phyloP scores from a whole-genome alignment of 2,329 filamentous ascomycete species.

The Apiospora marii region DNA sequence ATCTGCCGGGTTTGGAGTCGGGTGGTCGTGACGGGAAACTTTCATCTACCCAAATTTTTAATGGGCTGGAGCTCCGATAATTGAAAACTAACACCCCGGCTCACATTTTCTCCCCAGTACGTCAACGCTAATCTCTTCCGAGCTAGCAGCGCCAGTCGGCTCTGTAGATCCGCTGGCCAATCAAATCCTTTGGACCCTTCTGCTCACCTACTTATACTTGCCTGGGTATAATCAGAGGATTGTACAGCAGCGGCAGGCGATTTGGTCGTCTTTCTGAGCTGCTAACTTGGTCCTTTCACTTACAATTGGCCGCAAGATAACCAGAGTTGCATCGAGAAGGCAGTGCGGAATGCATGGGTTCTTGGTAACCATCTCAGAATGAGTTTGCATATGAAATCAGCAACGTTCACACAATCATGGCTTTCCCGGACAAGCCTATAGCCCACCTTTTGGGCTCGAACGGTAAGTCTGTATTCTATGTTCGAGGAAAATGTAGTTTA shows the following conservation, averaged over 20 bases:
- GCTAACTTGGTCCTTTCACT: too few species aligned
- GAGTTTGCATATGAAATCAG: background rate
- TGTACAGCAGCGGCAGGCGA: too few species aligned
- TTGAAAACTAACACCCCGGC: background rate
- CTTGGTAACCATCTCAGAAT: background rate
- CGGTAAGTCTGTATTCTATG: constrained; percentile 49
- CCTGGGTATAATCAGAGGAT: background rate
- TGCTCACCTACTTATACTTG: background rate
- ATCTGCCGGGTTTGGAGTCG: background rate
- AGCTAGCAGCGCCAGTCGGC: background rate
- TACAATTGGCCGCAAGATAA: background rate
- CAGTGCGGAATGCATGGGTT: background rate
- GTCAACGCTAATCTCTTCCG: constrained; percentile 3
- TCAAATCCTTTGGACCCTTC: background rate
- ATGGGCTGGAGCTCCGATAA: constrained; percentile 2
- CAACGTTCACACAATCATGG: constrained; percentile 39
- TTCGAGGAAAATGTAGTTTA: background rate
- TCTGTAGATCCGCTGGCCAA: background rate
- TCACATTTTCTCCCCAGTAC: background rate
- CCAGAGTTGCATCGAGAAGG: background rate
- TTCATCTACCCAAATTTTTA: constrained; percentile 7
- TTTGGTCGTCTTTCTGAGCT: too few species aligned
- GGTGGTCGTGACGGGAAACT: background rate
- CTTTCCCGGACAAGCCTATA: constrained; percentile 54
- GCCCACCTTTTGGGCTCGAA: constrained; percentile 66